phyloP scores from a whole-genome alignment of 1,284 basidiomycete species.

The Calocybe gambosa region DNA sequence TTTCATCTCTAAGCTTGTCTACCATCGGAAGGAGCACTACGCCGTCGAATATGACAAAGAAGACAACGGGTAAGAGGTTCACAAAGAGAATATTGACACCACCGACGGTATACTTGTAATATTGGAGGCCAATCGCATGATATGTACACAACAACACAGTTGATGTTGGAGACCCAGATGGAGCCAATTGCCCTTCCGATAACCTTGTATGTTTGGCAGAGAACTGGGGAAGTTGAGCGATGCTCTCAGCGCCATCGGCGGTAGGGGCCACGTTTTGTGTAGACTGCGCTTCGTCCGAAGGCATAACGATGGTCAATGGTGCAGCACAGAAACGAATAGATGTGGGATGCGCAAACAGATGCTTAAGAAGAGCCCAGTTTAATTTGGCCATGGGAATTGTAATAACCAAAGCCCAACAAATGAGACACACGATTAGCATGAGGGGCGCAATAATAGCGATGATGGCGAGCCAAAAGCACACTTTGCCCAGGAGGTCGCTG shows the following conservation, averaged over 20 bases:
- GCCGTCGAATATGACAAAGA: slow-evolving; percentile 94
- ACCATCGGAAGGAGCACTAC: slow-evolving; percentile 75
- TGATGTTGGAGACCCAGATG: slow-evolving; percentile 64
- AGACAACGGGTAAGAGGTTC: slow-evolving; percentile 90
- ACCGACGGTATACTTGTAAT: slow-evolving; percentile 99
- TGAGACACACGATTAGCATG: slow-evolving; percentile 79
- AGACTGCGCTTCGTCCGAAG: slow-evolving; percentile 24
- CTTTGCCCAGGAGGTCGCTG: slow-evolving; percentile 54
- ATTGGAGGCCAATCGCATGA: slow-evolving; percentile 84
- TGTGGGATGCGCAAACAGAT: slow-evolving; percentile 78
- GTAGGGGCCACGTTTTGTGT: slow-evolving; percentile 18
- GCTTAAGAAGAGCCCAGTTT: slow-evolving; percentile 87
- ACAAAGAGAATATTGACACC: slow-evolving; percentile 99
- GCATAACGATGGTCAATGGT: slow-evolving; percentile 52
- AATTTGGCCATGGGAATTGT: slow-evolving; percentile 98
- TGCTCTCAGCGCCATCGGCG: slow-evolving; percentile 18
- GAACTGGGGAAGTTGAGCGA: slow-evolving; percentile 31
- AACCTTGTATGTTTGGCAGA: slow-evolving; percentile 47
- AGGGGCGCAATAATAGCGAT: slow-evolving; percentile 79
- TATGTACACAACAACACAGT: slow-evolving; percentile 96
- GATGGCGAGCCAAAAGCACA: slow-evolving; percentile 78
- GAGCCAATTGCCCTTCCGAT: slow-evolving; percentile 69
- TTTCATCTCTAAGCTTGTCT: slow-evolving; percentile 47
- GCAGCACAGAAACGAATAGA: slow-evolving; percentile 89
- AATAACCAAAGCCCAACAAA: slow-evolving; percentile 92